Percentiles rank a stretch among this genome's conserved stretches.
Conservation (phyloP, 2,329 filamentous ascomycete genomes). For the Microsporum ferrugineum region DNA sequence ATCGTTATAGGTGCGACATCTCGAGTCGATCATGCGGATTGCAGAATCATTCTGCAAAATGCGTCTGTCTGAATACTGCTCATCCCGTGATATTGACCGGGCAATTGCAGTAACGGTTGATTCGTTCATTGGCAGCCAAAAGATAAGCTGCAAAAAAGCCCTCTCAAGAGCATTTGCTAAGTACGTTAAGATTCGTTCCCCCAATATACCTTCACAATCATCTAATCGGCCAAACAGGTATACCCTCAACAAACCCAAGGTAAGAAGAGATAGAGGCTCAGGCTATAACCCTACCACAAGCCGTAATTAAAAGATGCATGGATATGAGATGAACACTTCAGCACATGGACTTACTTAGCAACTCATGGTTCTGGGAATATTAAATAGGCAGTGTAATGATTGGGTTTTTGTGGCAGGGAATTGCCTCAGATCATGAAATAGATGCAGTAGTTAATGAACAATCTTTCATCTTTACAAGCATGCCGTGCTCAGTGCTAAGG, state of each 20-base stretch:
- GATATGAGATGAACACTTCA: neutral
- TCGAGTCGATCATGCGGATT: slow-evolving; percentile 96
- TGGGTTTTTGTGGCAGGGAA: neutral
- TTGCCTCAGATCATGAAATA: neutral
- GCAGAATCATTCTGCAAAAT: slow-evolving; percentile 92
- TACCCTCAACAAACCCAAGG: slow-evolving; percentile 4
- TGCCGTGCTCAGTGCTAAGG: no score
- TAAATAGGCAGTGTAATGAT: neutral
- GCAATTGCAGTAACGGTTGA: slow-evolving; percentile 95
- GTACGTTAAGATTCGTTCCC: slow-evolving; percentile 49
- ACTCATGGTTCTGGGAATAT: neutral
- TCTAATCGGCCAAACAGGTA: slow-evolving; percentile 2
- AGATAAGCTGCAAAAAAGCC: slow-evolving; percentile 95
- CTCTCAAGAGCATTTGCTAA: slow-evolving; percentile 90
- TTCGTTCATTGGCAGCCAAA: slow-evolving; percentile 90
- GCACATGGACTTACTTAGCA: neutral
- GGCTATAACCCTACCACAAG: neutral
- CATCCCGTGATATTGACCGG: slow-evolving; percentile 80
- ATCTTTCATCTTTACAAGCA: neutral
- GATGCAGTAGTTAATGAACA: neutral
- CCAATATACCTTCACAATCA: neutral
- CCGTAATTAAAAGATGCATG: neutral
- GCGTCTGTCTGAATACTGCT: slow-evolving; percentile 94
- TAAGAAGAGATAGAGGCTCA: neutral
- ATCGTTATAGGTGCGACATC: slow-evolving; percentile 65